Evolutionary conservation across 2,329 filamentous ascomycete genomes (phyloP).

Genomic region (Cercospora brassicicola): DNA sequence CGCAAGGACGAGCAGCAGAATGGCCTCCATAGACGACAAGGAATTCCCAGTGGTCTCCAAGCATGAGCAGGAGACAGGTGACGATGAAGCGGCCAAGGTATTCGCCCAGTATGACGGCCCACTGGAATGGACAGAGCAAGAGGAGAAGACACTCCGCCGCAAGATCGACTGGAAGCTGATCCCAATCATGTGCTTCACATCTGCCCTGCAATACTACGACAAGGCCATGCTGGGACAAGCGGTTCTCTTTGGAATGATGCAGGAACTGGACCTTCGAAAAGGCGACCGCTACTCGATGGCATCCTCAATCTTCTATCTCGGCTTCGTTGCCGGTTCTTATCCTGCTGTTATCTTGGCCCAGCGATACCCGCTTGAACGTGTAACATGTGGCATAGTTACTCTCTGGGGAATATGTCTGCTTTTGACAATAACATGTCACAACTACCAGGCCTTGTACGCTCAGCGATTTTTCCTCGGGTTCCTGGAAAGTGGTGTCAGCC

Average conservation of each 20-base stretch:
- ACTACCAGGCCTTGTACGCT: not conserved
- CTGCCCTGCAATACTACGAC: constrained; percentile 52
- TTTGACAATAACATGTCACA: not conserved
- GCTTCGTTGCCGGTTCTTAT: constrained; percentile 52
- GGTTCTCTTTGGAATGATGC: constrained; percentile 47
- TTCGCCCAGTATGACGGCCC: not conserved
- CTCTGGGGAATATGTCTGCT: not conserved
- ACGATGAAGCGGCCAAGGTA: not conserved
- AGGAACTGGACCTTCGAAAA: constrained; percentile 34
- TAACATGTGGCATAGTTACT: not conserved
- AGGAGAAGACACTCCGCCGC: constrained; percentile 47
- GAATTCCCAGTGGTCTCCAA: not conserved
- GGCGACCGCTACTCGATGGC: constrained; percentile 49
- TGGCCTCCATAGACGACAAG: not conserved
- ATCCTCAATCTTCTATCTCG: constrained; percentile 52
- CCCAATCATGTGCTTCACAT: constrained; percentile 50
- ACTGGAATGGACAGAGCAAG: constrained; percentile 44
- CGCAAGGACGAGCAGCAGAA: not conserved
- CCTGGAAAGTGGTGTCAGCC: constrained; percentile 57
- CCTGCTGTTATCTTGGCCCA: constrained; percentile 49
- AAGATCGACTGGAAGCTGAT: constrained; percentile 49
- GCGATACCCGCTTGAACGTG: constrained; percentile 31
- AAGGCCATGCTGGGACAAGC: constrained; percentile 58
- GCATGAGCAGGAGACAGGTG: not conserved
- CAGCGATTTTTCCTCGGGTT: constrained; percentile 42